Percentiles rank a stretch among this genome's conserved stretches.
phyloP scores from a whole-genome alignment of 306 rosid genomes.

The Mimosa bimucronata region DNA sequence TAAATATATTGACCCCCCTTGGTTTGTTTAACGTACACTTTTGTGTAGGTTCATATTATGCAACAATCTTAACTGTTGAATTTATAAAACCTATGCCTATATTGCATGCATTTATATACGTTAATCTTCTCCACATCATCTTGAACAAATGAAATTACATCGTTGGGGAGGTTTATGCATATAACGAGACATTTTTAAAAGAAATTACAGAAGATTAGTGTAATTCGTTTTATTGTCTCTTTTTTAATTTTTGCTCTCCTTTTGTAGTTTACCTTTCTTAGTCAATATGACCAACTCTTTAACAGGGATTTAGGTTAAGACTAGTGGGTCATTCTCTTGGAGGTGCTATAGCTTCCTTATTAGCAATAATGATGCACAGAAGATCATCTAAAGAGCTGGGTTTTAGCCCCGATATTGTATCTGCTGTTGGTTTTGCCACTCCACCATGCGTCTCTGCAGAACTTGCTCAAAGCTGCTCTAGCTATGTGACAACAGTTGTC shows the following conservation, averaged over 20 bases:
- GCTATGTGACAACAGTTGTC: conserved; percentile 78
- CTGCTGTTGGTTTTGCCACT: conserved; percentile 82
- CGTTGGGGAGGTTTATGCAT: background rate
- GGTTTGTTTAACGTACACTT: background rate
- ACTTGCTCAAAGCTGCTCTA: conserved; percentile 87
- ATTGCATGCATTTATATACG: background rate
- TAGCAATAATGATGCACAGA: conserved; percentile 84
- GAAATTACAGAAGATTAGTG: background rate
- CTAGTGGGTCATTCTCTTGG: conserved; percentile 98
- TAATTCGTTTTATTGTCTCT: conserved; percentile 15
- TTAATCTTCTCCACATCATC: background rate
- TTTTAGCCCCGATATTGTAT: conserved; percentile 82
- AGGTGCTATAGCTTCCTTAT: conserved; percentile 88
- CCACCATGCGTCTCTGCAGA: conserved; percentile 90
- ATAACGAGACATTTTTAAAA: background rate
- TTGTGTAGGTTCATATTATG: background rate
- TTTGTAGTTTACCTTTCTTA: conserved; percentile 29
- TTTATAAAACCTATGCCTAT: conserved; percentile 7
- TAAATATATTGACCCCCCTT: background rate
- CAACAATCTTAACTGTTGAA: background rate
- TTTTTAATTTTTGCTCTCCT: conserved; percentile 28
- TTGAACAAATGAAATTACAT: background rate
- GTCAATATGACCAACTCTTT: conserved; percentile 51
- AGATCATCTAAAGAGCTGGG: conserved; percentile 85
- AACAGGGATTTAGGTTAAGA: conserved; percentile 95